phyloP scores from a whole-genome alignment of 2,329 filamentous ascomycete species.

The Aspergillus caelatus region DNA sequence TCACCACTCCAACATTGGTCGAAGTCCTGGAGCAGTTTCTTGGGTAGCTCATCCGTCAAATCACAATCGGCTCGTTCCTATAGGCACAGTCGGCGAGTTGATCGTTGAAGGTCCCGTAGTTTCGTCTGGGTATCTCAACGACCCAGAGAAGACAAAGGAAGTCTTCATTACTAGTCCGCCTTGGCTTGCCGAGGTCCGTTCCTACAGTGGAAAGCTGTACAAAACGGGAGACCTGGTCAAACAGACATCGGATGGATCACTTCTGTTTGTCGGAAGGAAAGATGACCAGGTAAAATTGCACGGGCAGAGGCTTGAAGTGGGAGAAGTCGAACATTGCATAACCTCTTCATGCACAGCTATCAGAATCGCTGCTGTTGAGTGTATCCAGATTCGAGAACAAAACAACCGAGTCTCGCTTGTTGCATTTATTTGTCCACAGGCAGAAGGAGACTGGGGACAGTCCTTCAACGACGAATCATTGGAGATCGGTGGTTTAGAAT shows the following conservation, averaged over 20 bases:
- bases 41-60: slow-evolving; percentile 24
- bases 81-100: slow-evolving; percentile 40
- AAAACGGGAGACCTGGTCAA: slow-evolving; percentile 40
- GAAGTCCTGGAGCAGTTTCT: background rate
- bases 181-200: background rate
- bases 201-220: slow-evolving; percentile 21
- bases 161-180: background rate
- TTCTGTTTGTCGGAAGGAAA: slow-evolving; percentile 35
- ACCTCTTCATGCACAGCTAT: background rate
- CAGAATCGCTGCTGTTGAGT: background rate
- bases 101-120: slow-evolving; percentile 45
- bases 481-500: background rate
- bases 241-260: slow-evolving; percentile 32
- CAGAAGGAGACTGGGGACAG: background rate
- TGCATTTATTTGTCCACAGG: background rate
- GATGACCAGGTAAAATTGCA: slow-evolving; percentile 39
- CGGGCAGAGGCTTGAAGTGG: slow-evolving; percentile 39
- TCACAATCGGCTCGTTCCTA: slow-evolving; percentile 9
- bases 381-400: background rate
- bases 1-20: slow-evolving; percentile 14
- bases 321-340: slow-evolving; percentile 35
- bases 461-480: background rate
- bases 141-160: slow-evolving; percentile 22
- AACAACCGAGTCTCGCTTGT: background rate
- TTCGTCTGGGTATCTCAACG: slow-evolving; percentile 41